A percentile compares a stretch with the other conserved stretches of the same genome.
Conservation (phyloP, 257 asterid genomes). For the Ocimum tenuiflorum region DNA sequence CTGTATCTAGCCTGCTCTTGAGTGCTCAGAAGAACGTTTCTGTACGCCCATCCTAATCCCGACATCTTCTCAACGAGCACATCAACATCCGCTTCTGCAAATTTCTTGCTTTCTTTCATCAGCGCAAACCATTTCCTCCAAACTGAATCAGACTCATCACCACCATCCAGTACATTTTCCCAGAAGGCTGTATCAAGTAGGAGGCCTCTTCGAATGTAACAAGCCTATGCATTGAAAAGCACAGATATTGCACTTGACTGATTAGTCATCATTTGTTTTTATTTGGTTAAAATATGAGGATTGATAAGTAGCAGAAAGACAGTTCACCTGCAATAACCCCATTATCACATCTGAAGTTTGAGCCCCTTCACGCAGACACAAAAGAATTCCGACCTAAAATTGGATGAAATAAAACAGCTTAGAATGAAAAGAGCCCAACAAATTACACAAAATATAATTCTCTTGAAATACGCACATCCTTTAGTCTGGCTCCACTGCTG, state of each 20-base stretch:
- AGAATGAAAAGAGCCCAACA: constrained; percentile 7
- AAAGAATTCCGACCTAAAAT: constrained; percentile 53
- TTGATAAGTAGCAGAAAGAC: background rate
- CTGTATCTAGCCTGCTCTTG: constrained; percentile 64
- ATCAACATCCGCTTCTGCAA: constrained; percentile 27
- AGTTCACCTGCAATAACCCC: constrained; percentile 67
- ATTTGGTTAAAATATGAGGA: background rate
- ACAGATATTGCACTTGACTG: background rate
- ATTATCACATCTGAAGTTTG: constrained; percentile 45
- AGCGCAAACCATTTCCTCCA: constrained; percentile 45
- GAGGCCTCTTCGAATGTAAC: constrained; percentile 50
- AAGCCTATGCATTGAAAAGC: constrained; percentile 37
- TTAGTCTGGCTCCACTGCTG: constrained; percentile 26
- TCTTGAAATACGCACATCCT: constrained; percentile 34
- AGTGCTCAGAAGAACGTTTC: constrained; percentile 59
- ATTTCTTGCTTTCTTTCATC: constrained; percentile 53
- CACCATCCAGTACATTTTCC: constrained; percentile 30
- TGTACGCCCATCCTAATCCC: constrained; percentile 60
- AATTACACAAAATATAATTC: background rate
- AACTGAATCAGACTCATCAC: constrained; percentile 24
- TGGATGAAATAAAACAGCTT: background rate
- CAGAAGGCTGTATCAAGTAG: constrained; percentile 16
- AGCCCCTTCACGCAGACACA: constrained; percentile 72
- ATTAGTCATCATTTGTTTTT: background rate
- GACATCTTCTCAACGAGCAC: constrained; percentile 46